phyloP scores from a whole-genome alignment of 2,329 filamentous ascomycete species.

The Hymenoscyphus repandus region DNA sequence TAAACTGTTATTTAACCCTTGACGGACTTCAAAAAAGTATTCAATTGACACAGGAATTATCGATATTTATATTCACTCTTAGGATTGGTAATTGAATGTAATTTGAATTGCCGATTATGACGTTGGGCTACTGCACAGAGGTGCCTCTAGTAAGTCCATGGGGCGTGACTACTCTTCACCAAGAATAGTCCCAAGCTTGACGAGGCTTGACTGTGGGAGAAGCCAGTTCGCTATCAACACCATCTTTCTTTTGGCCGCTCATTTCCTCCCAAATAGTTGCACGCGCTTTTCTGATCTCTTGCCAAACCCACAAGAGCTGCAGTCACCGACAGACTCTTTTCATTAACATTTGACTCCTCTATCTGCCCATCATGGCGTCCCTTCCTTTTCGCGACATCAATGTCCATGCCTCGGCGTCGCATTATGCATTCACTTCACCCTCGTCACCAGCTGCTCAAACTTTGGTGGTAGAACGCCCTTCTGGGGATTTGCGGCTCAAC shows the following conservation, averaged over 20 bases:
- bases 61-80: too few relatives aligned
- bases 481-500: constrained; percentile 80
- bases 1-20: too few relatives aligned
- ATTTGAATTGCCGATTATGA: too few relatives aligned
- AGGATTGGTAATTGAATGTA: too few relatives aligned
- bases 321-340: neutral
- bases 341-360: neutral
- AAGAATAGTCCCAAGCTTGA: too few relatives aligned
- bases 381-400: constrained; percentile 95
- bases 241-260: neutral
- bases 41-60: too few relatives aligned
- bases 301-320: neutral
- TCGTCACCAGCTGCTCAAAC: constrained; percentile 86
- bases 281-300: neutral
- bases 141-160: too few relatives aligned
- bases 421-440: constrained; percentile 95
- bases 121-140: too few relatives aligned
- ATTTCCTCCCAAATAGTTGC: neutral
- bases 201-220: too few relatives aligned
- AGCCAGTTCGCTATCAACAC: constrained; percentile 5
- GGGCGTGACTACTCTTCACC: too few relatives aligned
- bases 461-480: constrained; percentile 84
- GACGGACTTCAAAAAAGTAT: too few relatives aligned
- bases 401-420: constrained; percentile 82
- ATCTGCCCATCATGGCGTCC: constrained; percentile 39